Evolutionary conservation across 108 stramenopile species (phyloP).

Genomic region (Seminavis robusta): DNA sequence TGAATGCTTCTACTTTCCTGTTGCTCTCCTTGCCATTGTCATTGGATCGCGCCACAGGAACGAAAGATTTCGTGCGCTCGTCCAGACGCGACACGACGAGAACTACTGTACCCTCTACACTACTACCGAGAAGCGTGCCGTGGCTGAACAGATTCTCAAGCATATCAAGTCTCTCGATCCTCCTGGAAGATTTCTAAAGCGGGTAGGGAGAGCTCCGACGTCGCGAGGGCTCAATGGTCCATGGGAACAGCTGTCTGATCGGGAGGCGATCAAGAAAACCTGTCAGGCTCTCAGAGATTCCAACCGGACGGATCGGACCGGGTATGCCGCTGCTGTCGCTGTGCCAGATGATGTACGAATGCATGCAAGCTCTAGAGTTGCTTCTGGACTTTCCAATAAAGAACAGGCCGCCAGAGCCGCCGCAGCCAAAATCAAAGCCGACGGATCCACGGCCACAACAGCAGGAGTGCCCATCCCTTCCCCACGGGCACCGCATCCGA

Average conservation of each 20-base stretch:
- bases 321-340: slow-evolving; percentile 56
- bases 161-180: slow-evolving; percentile 67
- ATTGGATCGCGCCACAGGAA: too few relatives aligned
- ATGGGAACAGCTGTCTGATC: slow-evolving; percentile 62
- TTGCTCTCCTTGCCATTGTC: too few relatives aligned
- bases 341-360: slow-evolving; percentile 75
- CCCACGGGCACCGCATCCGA: too few relatives aligned
- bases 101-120: slow-evolving; percentile 58
- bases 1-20: too few relatives aligned
- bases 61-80: slow-evolving; percentile 69
- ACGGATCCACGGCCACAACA: too few relatives aligned
- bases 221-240: slow-evolving; percentile 63
- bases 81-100: slow-evolving; percentile 52
- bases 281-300: slow-evolving; percentile 78
- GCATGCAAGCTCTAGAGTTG: too few relatives aligned
- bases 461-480: too few relatives aligned
- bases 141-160: slow-evolving; percentile 68
- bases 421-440: too few relatives aligned
- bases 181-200: slow-evolving; percentile 76
- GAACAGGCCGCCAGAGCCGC: too few relatives aligned
- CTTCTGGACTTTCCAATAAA: too few relatives aligned
- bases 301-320: slow-evolving; percentile 67
- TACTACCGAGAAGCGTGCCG: slow-evolving; percentile 65
- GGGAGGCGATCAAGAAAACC: slow-evolving; percentile 66
- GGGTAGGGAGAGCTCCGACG: slow-evolving; percentile 42